Evolutionary conservation across 768 basidiomycete species (phyloP).

Genomic region (Rhizopogon rudus): DNA sequence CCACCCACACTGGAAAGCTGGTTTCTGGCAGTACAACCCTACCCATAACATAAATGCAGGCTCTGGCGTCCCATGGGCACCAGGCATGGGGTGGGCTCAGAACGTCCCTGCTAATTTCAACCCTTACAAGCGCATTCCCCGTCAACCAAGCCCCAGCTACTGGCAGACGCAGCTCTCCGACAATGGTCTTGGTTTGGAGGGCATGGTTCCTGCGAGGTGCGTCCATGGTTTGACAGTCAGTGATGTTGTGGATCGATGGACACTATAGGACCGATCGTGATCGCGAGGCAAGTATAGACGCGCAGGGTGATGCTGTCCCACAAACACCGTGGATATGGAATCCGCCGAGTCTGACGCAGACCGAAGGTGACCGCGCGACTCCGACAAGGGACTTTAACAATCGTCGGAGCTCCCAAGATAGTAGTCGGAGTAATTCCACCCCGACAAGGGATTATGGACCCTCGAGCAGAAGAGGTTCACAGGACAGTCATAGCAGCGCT

Average conservation of each 20-base stretch:
- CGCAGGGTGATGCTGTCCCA: constrained; percentile 30
- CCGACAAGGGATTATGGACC: constrained; percentile 22
- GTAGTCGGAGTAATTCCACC: constrained; percentile 19
- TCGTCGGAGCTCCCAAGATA: constrained; percentile 16
- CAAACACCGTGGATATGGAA: constrained; percentile 78
- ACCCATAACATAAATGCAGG: constrained; percentile 21
- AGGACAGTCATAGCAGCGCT: constrained; percentile 8
- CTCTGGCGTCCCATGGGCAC: constrained; percentile 24
- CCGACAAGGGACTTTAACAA: constrained; percentile 7
- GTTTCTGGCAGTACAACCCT: constrained; percentile 50
- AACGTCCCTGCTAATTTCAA: constrained; percentile 34
- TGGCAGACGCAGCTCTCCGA: constrained; percentile 50
- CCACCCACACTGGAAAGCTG: constrained; percentile 44
- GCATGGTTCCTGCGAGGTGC: constrained; percentile 59
- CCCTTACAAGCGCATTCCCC: constrained; percentile 62
- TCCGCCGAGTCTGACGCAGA: constrained; percentile 38
- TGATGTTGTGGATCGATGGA: constrained; percentile 9
- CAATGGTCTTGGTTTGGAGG: constrained; percentile 61
- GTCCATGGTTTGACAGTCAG: constrained; percentile 18
- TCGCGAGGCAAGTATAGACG: constrained; percentile 27
- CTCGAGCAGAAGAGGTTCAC: constrained; percentile 17
- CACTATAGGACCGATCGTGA: constrained; percentile 8
- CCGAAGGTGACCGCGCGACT: constrained; percentile 17
- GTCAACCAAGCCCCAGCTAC: constrained; percentile 60
- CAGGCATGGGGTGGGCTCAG: constrained; percentile 21